Conservation (phyloP, 176 grass and related monocot genomes). For the Aegilops longissima region DNA sequence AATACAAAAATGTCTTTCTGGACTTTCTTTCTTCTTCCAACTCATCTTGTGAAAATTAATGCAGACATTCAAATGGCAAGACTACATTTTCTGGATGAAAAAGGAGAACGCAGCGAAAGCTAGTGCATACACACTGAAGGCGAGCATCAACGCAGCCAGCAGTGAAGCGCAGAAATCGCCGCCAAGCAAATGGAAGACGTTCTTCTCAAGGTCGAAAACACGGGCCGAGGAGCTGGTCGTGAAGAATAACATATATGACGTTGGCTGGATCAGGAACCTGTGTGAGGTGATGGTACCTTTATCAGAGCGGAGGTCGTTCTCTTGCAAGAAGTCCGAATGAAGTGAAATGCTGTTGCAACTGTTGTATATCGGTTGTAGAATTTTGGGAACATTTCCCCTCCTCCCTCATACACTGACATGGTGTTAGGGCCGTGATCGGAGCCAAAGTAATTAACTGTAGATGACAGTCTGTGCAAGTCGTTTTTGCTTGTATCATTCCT, state of each 20-base stretch:
- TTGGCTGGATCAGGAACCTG: conserved; percentile 66
- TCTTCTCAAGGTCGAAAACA: conserved; percentile 47
- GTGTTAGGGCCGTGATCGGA: background rate
- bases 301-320: conserved; percentile 64
- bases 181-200: conserved; percentile 71
- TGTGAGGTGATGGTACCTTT: conserved; percentile 80
- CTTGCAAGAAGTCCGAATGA: conserved; percentile 53
- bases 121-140: conserved; percentile 47
- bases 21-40: background rate
- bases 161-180: conserved; percentile 24
- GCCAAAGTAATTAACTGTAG: background rate
- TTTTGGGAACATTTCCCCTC: background rate
- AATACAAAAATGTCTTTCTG: background rate
- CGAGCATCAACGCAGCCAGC: conserved; percentile 33
- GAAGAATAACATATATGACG: conserved; percentile 84
- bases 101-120: conserved; percentile 70
- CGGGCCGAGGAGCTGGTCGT: conserved; percentile 47
- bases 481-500: background rate
- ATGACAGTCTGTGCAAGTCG: background rate
- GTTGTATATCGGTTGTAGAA: conserved; percentile 45
- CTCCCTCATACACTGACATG: background rate
- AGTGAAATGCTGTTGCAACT: background rate
- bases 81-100: conserved; percentile 87
- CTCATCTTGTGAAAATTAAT: background rate
- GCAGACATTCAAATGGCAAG: conserved; percentile 99